These are phyloP conservation scores for Pythium aquatile DNA, from an alignment of 352 stramenopile species.

Conservation along the genomic window DNA sequence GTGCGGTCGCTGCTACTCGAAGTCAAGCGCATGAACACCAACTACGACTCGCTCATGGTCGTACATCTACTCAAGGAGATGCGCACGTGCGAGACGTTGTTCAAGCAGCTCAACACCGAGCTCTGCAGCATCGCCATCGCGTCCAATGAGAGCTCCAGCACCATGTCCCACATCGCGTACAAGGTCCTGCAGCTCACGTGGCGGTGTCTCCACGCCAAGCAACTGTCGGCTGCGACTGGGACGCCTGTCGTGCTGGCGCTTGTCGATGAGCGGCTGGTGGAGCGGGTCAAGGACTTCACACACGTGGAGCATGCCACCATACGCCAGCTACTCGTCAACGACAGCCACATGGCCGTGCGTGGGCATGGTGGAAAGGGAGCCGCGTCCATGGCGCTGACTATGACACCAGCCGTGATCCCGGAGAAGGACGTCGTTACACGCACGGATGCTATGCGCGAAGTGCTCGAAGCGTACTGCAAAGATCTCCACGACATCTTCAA, in stretches of 20 bases:
- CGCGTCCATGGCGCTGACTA: neutral
- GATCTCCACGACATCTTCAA: conserved; percentile 84
- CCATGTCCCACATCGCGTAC: conserved; percentile 64
- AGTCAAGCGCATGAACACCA: conserved; percentile 72
- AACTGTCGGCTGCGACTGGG: conserved; percentile 18
- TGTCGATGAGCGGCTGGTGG: conserved; percentile 62
- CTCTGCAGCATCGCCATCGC: conserved; percentile 57
- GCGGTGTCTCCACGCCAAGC: conserved; percentile 43
- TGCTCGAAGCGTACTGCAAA: conserved; percentile 62
- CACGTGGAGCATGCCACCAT: conserved; percentile 45
- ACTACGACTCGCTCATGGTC: conserved; percentile 71
- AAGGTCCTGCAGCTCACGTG: conserved; percentile 68
- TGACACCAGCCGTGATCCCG: conserved; percentile 33
- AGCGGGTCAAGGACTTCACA: conserved; percentile 65
- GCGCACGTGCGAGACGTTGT: conserved; percentile 70
- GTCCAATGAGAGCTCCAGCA: conserved; percentile 72
- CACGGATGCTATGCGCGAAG: conserved; percentile 49
- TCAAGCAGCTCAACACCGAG: conserved; percentile 72
- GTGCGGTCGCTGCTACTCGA: conserved; percentile 57
- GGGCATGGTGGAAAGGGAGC: conserved; percentile 12
- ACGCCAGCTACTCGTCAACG: conserved; percentile 53
- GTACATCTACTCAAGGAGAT: conserved; percentile 80
- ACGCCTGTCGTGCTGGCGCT: conserved; percentile 37
- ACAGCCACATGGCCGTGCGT: conserved; percentile 25
- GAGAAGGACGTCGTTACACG: conserved; percentile 58